These are phyloP conservation scores for Talaromyces amestolkiae DNA, from an alignment of 2,329 filamentous ascomycete genomes.

Conservation along the genomic window DNA sequence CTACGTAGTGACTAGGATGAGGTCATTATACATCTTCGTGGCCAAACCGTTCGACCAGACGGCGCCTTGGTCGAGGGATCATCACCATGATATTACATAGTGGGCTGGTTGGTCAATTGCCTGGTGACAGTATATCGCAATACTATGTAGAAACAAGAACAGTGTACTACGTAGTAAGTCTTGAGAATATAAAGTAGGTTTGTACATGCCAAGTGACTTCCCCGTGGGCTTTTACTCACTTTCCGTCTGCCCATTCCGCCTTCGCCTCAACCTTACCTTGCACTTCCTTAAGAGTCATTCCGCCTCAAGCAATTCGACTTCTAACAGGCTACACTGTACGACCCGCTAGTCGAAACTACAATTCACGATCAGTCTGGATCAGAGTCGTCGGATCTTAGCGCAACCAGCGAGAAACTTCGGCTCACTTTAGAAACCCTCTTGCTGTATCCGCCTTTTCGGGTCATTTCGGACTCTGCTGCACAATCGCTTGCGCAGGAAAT, in stretches of 20 bases:
- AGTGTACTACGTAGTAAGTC: no score
- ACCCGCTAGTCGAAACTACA: not conserved
- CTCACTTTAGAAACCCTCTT: not conserved
- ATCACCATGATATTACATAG: not conserved
- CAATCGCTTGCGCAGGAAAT: not conserved
- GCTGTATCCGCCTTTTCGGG: constrained; percentile 18
- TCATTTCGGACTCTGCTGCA: constrained; percentile 18
- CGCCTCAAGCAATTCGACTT: not conserved
- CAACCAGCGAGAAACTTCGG: constrained; percentile 9
- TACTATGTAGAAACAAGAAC: no score
- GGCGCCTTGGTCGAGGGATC: not conserved
- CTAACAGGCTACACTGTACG: not conserved
- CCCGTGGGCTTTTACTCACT: not conserved
- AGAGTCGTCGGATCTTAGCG: not conserved
- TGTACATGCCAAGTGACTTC: constrained; percentile 7
- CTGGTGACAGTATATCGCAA: no score
- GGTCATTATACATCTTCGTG: constrained; percentile 12
- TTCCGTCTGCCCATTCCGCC: not conserved
- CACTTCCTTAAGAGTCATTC: not conserved
- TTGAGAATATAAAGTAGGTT: not conserved
- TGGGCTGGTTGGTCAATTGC: not conserved
- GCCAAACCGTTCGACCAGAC: not conserved
- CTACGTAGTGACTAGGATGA: not conserved
- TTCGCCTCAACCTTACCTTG: not conserved
- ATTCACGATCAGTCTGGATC: constrained; percentile 6